Percentiles rank a stretch among this genome's conserved stretches.
Evolutionary conservation across 768 basidiomycete genomes (phyloP).

Genomic region (Mycena pura): DNA sequence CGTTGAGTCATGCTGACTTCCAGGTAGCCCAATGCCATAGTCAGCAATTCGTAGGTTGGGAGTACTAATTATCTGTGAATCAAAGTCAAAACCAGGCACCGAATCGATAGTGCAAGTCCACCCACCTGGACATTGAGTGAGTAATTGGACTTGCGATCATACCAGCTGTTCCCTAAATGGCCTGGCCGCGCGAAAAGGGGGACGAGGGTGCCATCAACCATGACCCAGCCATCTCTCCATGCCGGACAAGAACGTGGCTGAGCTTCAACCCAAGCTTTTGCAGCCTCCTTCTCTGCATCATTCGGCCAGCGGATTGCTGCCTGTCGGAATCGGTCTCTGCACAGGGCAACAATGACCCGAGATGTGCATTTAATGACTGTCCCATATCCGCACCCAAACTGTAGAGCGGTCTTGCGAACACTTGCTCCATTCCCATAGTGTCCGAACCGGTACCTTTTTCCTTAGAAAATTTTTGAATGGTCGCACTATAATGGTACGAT

Average conservation of each 20-base stretch:
- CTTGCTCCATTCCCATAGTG: constrained; percentile 30
- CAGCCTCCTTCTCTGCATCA: constrained; percentile 15
- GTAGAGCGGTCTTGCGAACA: constrained; percentile 6
- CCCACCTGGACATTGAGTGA: constrained; percentile 34
- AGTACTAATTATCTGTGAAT: constrained; percentile 14
- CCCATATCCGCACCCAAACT: constrained; percentile 18
- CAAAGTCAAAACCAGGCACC: too few species aligned
- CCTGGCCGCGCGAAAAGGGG: constrained; percentile 28
- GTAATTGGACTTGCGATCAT: constrained; percentile 37
- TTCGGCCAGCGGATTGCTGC: constrained; percentile 11
- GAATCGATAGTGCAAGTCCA: too few species aligned
- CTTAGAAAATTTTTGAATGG: too few species aligned
- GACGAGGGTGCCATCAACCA: constrained; percentile 33
- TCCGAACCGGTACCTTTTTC: constrained; percentile 12
- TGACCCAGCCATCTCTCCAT: constrained; percentile 29
- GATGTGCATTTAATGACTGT: constrained; percentile 22
- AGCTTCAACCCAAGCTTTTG: constrained; percentile 23
- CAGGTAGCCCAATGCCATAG: constrained; percentile 30
- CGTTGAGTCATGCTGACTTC: constrained; percentile 33
- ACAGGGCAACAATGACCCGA: constrained; percentile 25
- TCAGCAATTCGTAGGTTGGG: constrained; percentile 26
- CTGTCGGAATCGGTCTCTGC: background rate
- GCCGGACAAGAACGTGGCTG: constrained; percentile 25
- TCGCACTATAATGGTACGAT: too few species aligned
- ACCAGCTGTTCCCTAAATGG: constrained; percentile 36